Conservation (phyloP, 768 basidiomycete genomes). For the Daedaleopsis sinensis region DNA sequence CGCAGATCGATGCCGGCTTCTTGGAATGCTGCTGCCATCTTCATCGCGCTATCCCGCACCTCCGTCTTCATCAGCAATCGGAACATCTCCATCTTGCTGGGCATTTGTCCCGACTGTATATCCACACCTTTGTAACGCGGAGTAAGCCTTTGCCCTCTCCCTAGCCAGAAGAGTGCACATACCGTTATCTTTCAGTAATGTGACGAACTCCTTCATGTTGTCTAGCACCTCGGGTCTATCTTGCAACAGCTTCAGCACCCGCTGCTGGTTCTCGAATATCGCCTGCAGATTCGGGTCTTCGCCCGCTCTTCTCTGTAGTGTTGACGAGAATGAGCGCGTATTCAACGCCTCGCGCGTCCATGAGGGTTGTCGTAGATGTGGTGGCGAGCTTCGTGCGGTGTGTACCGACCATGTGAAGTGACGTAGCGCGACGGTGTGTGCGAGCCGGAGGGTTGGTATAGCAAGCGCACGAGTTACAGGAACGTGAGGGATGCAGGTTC, state of each 20-base stretch:
- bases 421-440: conserved; percentile 18
- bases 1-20: conserved; percentile 18
- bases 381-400: conserved; percentile 3
- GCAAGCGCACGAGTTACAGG: conserved; percentile 5
- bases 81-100: conserved; percentile 21
- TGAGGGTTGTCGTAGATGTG: background rate
- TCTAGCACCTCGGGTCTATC: conserved; percentile 20
- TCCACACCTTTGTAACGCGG: conserved; percentile 6
- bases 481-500: conserved; percentile 1
- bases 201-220: conserved; percentile 18
- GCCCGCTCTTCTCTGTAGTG: conserved; percentile 5
- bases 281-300: conserved; percentile 15
- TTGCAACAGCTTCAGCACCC: conserved; percentile 19
- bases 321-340: conserved; percentile 14
- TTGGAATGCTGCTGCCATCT: conserved; percentile 18
- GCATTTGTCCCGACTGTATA: conserved; percentile 14
- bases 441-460: conserved; percentile 8
- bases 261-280: conserved; percentile 19
- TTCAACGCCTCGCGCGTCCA: conserved; percentile 8
- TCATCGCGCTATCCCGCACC: conserved; percentile 19
- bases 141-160: too few species aligned
- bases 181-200: conserved; percentile 17
- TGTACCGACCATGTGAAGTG: background rate
- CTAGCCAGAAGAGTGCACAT: background rate
- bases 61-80: conserved; percentile 18